A percentile compares a stretch with the other conserved stretches of the same genome.
Conservation (phyloP, 2,329 filamentous ascomycete genomes). For the Byssothecium circinans region DNA sequence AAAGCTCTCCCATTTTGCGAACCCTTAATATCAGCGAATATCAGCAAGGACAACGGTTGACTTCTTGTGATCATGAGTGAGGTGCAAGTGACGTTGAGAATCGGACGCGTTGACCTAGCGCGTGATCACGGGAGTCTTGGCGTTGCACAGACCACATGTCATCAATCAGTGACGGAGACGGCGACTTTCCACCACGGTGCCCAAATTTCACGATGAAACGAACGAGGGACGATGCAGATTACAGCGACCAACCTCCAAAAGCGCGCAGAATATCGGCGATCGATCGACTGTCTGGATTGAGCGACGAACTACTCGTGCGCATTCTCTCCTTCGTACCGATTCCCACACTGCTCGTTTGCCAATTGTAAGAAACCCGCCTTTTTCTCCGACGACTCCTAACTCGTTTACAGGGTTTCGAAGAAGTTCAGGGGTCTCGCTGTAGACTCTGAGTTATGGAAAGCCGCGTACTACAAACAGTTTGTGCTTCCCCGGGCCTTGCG, state of each 20-base stretch:
- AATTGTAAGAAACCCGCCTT: slow-evolving; percentile 51
- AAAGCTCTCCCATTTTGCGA: slow-evolving; percentile 29
- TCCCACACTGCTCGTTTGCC: slow-evolving; percentile 65
- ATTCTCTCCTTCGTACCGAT: slow-evolving; percentile 78
- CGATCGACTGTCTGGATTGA: slow-evolving; percentile 72
- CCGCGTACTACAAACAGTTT: slow-evolving; percentile 83
- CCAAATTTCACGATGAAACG: slow-evolving; percentile 41
- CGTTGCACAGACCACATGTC: slow-evolving; percentile 11
- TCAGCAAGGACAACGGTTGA: neutral
- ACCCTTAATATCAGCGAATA: neutral
- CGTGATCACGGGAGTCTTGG: slow-evolving; percentile 24
- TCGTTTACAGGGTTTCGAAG: slow-evolving; percentile 63
- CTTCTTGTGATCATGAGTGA: neutral
- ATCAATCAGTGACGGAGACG: neutral
- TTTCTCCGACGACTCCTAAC: neutral
- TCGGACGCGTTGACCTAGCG: slow-evolving; percentile 7
- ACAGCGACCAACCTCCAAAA: slow-evolving; percentile 47
- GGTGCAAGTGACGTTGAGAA: neutral
- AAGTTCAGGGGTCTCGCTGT: slow-evolving; percentile 72
- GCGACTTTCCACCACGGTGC: slow-evolving; percentile 5
- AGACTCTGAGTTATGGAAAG: slow-evolving; percentile 90
- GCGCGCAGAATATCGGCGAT: slow-evolving; percentile 43
- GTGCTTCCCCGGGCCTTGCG: slow-evolving; percentile 78
- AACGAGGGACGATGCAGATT: slow-evolving; percentile 32
- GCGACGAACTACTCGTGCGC: slow-evolving; percentile 84